Conservation (phyloP, 2,329 filamentous ascomycete genomes). For the Pseudogymnoascus pannorum region DNA sequence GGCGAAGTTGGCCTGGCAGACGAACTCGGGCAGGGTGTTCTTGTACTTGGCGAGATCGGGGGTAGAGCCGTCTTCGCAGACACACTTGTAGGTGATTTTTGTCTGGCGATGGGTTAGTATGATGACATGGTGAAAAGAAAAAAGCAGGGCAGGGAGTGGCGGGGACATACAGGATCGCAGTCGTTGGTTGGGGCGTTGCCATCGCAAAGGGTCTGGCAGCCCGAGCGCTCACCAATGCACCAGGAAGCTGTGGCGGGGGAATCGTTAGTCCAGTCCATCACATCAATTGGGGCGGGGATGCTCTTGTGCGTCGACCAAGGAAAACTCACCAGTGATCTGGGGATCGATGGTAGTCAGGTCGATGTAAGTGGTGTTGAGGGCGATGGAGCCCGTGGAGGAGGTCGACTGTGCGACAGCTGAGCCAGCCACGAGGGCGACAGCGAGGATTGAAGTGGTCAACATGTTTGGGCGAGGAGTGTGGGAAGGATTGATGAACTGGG, state of each 20-base stretch:
- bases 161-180: slow-evolving; percentile 47
- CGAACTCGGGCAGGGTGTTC: slow-evolving; percentile 52
- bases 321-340: slow-evolving; percentile 28
- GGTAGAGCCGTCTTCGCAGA: slow-evolving; percentile 46
- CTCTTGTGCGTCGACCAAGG: background rate
- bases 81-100: slow-evolving; percentile 48
- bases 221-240: slow-evolving; percentile 52
- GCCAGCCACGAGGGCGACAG: slow-evolving; percentile 23
- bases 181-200: slow-evolving; percentile 41
- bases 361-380: slow-evolving; percentile 28
- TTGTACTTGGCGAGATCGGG: slow-evolving; percentile 46
- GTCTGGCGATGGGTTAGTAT: slow-evolving; percentile 23
- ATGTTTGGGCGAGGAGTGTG: slow-evolving; percentile 20
- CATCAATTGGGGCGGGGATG: background rate
- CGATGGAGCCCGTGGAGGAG: slow-evolving; percentile 17
- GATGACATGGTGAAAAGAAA: no score
- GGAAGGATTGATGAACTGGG: background rate
- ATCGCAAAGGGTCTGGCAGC: slow-evolving; percentile 53
- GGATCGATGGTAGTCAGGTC: slow-evolving; percentile 33
- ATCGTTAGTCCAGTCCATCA: slow-evolving; percentile 15
- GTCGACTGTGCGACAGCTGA: slow-evolving; percentile 19
- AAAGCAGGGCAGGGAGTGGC: background rate
- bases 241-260: slow-evolving; percentile 38
- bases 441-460: slow-evolving; percentile 23
- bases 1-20: slow-evolving; percentile 46